A percentile compares a stretch with the other conserved stretches of the same genome.
Conservation (phyloP, 305 asterid species). For the Fraxinus angustifolia region DNA sequence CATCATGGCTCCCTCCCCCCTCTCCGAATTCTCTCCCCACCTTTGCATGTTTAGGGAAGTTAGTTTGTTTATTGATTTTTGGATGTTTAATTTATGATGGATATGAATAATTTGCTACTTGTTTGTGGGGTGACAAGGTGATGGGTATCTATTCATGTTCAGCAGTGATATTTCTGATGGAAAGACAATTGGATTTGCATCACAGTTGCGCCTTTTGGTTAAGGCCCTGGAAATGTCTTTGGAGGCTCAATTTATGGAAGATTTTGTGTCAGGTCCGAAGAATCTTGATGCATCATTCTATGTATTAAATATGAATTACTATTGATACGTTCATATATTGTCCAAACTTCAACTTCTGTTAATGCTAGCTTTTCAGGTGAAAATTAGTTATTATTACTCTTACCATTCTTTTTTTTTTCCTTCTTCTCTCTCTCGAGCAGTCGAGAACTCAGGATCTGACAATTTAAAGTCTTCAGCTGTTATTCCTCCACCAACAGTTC, state of each 20-base stretch:
- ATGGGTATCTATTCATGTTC: constrained; percentile 28
- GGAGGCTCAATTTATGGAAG: constrained; percentile 79
- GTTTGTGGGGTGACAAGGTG: constrained; percentile 22
- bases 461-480: constrained; percentile 68
- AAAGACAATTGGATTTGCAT: constrained; percentile 74
- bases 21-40: neutral
- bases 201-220: constrained; percentile 75
- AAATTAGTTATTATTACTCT: neutral
- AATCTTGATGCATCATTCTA: constrained; percentile 1
- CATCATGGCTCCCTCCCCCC: too few species aligned
- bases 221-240: constrained; percentile 68
- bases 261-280: constrained; percentile 81
- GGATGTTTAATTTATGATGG: constrained; percentile 9
- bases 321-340: neutral
- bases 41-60: neutral
- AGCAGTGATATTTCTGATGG: constrained; percentile 51
- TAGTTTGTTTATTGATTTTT: neutral
- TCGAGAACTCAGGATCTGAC: constrained; percentile 61
- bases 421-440: constrained; percentile 19
- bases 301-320: constrained; percentile 17
- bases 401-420: neutral
- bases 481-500: constrained; percentile 97
- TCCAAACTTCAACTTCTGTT: constrained; percentile 7
- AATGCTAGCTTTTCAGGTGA: constrained; percentile 1
- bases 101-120: constrained; percentile 8